A percentile compares a stretch with the other conserved stretches of the same genome.
phyloP scores from a whole-genome alignment of 2,329 filamentous ascomycete genomes.

The Cryphonectria parasitica region DNA sequence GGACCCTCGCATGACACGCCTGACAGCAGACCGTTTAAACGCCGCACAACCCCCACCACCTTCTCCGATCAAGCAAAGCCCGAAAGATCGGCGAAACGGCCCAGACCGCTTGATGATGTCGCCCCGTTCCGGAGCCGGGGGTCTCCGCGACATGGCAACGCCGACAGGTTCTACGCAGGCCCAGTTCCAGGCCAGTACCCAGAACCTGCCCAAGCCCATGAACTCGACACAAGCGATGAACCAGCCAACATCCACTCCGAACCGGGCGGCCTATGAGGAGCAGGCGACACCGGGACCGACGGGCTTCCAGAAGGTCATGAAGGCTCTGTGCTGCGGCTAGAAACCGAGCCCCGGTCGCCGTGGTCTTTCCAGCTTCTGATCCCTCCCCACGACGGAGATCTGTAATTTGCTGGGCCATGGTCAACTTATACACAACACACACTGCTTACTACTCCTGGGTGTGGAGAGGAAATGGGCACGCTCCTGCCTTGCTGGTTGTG shows the following conservation, averaged over 20 bases:
- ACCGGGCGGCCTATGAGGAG: constrained; percentile 61
- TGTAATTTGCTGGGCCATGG: constrained; percentile 16
- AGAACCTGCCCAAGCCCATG: constrained; percentile 74
- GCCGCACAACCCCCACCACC: constrained; percentile 88
- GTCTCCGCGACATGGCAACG: constrained; percentile 76
- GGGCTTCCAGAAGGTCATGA: constrained; percentile 90
- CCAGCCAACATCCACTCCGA: constrained; percentile 57
- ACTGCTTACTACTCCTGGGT: constrained; percentile 7
- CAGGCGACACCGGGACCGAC: constrained; percentile 63
- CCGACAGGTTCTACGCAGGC: constrained; percentile 91
- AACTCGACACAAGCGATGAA: constrained; percentile 64
- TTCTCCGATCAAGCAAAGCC: constrained; percentile 80
- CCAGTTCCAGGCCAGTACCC: constrained; percentile 94
- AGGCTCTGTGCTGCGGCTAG: constrained; percentile 87
- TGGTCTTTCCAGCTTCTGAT: constrained; percentile 22
- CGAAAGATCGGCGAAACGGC: constrained; percentile 77
- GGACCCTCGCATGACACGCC: constrained; percentile 57
- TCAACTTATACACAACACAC: neutral
- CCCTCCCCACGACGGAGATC: constrained; percentile 11
- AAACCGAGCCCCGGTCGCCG: constrained; percentile 33
- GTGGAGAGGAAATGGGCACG: constrained; percentile 7
- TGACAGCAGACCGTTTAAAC: constrained; percentile 90
- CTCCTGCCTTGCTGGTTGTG: constrained; percentile 21
- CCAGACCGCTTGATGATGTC: constrained; percentile 74
- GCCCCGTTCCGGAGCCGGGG: constrained; percentile 75